Conservation (phyloP, 176 grass and related monocot species). For the Zizania latifolia region DNA sequence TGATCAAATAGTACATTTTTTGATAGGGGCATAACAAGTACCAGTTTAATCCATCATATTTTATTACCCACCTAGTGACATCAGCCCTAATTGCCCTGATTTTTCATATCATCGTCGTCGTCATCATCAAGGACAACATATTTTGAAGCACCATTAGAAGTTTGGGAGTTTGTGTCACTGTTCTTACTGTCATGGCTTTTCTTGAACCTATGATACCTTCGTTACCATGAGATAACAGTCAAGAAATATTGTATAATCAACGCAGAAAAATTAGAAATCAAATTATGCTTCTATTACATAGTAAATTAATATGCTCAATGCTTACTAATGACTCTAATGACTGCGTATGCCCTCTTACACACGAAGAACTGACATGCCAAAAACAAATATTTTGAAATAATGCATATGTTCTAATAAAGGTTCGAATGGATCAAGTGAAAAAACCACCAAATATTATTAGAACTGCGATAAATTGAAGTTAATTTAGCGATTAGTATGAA, state of each 20-base stretch:
- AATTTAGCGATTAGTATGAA: neutral
- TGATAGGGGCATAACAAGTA: too few species aligned
- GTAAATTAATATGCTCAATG: neutral
- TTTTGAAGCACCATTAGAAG: slow-evolving; percentile 52
- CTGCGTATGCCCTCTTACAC: neutral
- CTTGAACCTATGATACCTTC: slow-evolving; percentile 77
- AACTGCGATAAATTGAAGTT: slow-evolving; percentile 2
- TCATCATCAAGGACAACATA: slow-evolving; percentile 91
- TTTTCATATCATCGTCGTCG: slow-evolving; percentile 41
- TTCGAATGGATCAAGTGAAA: neutral
- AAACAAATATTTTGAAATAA: neutral
- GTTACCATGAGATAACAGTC: slow-evolving; percentile 18
- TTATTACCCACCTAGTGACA: neutral
- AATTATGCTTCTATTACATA: neutral
- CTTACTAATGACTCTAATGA: neutral
- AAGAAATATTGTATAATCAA: slow-evolving; percentile 3
- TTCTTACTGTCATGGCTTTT: slow-evolving; percentile 40
- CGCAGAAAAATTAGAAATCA: neutral
- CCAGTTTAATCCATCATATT: neutral
- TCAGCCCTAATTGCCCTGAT: slow-evolving; percentile 43
- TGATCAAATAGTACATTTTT: too few species aligned
- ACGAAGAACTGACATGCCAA: neutral
- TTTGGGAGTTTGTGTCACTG: slow-evolving; percentile 27
- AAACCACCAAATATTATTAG: neutral
- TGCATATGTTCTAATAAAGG: neutral